These are phyloP conservation scores for Chimonanthus salicifolius DNA, from an alignment of 164 flowering plant species.

Conservation along the genomic window DNA sequence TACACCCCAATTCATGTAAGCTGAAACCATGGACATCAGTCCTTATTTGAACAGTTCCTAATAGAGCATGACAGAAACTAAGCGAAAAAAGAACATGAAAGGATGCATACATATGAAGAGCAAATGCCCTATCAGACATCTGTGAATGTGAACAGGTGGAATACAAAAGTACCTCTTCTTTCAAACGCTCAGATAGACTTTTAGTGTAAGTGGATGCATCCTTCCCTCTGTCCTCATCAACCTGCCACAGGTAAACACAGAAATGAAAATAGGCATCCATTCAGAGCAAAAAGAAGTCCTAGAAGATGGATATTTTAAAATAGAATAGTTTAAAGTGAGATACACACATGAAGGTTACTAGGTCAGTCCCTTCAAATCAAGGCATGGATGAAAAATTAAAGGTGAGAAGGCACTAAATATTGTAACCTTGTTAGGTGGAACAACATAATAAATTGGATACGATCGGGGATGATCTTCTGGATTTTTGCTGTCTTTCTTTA, in stretches of 20 bases:
- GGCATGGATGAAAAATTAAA: not conserved
- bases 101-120: not conserved
- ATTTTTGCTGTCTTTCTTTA: constrained; percentile 32
- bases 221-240: constrained; percentile 71
- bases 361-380: not conserved
- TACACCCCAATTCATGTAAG: no score
- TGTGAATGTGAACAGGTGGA: not conserved
- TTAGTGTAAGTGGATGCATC: constrained; percentile 36
- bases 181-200: constrained; percentile 60
- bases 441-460: constrained; percentile 60
- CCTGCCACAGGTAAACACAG: constrained; percentile 28
- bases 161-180: constrained; percentile 65
- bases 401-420: not conserved
- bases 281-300: not conserved
- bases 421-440: constrained; percentile 81
- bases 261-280: not conserved
- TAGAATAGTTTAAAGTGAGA: not conserved
- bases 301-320: not conserved
- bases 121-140: not conserved
- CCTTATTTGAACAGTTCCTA: no score
- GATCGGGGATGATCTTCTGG: constrained; percentile 53
- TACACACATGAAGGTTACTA: not conserved
- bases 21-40: no score
- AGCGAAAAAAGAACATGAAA: not conserved
- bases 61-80: no score